A percentile compares a stretch with the other conserved stretches of the same genome.
These are phyloP conservation scores for Trametes hirsuta DNA, from an alignment of 1,284 basidiomycete species.

Conservation along the genomic window DNA sequence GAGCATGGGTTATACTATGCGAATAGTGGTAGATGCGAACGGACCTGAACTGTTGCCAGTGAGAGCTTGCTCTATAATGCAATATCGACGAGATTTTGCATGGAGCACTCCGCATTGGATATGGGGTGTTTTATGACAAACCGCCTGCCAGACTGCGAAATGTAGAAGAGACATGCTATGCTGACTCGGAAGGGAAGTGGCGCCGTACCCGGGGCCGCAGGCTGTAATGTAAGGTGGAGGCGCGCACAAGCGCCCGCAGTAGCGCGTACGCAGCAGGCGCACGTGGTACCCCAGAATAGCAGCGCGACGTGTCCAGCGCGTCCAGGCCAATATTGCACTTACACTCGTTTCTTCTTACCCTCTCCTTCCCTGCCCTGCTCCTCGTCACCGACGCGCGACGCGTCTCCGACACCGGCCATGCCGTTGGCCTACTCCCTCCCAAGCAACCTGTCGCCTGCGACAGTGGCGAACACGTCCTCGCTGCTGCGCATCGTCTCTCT, in stretches of 20 bases:
- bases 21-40: too few species aligned
- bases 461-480: conserved; percentile 81
- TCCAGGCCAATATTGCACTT: conserved; percentile 5
- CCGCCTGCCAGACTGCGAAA: too few species aligned
- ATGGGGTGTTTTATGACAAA: too few species aligned
- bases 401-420: conserved; percentile 47
- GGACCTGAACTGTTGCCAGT: too few species aligned
- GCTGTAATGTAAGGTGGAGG: not conserved
- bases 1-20: too few species aligned
- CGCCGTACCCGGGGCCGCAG: too few species aligned
- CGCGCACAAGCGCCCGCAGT: not conserved
- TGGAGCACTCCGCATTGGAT: too few species aligned
- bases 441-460: conserved; percentile 65
- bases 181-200: not conserved
- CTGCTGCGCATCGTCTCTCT: conserved; percentile 88
- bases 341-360: conserved; percentile 10
- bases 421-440: conserved; percentile 71
- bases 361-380: conserved; percentile 8
- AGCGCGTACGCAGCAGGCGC: conserved; percentile 9
- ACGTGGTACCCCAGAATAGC: conserved; percentile 27
- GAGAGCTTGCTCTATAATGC: too few species aligned
- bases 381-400: conserved; percentile 22
- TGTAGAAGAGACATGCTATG: not conserved
- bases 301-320: conserved; percentile 32
- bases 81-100: too few species aligned